phyloP scores from a whole-genome alignment of 129 eudicot species.

The Flaveria trinervia region DNA sequence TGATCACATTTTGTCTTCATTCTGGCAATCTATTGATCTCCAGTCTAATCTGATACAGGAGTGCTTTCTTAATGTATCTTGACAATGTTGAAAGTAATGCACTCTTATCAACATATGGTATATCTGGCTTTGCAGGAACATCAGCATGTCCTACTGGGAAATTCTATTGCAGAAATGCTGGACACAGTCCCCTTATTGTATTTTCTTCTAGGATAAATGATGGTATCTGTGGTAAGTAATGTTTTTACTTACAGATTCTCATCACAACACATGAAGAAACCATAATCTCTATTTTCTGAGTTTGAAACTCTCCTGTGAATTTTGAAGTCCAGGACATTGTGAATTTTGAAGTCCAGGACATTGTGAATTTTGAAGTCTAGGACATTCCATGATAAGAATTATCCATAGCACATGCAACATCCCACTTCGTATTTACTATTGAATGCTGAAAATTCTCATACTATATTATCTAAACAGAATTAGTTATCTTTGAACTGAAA shows the following conservation, averaged over 20 bases:
- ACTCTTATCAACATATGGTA: constrained; percentile 2
- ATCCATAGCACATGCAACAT: neutral
- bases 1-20: neutral
- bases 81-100: constrained; percentile 15
- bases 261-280: constrained; percentile 4
- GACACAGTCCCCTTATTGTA: constrained; percentile 62
- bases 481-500: neutral
- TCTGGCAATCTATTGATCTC: neutral
- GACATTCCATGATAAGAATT: constrained; percentile 4
- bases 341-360: neutral
- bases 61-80: constrained; percentile 18
- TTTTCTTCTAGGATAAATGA: constrained; percentile 92
- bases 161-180: constrained; percentile 82
- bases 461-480: neutral
- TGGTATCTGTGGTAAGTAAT: constrained; percentile 82
- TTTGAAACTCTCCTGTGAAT: constrained; percentile 4
- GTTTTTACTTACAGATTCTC: neutral
- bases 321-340: neutral
- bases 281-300: neutral
- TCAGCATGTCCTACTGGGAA: constrained; percentile 90
- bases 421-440: neutral
- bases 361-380: neutral
- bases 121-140: constrained; percentile 67
- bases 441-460: neutral
- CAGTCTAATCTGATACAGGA: neutral